Evolutionary conservation across 2,329 filamentous ascomycete species (phyloP), one percentile per base, ranked within the genome.

Genomic region (Fusarium cyanostomum): DNA sequence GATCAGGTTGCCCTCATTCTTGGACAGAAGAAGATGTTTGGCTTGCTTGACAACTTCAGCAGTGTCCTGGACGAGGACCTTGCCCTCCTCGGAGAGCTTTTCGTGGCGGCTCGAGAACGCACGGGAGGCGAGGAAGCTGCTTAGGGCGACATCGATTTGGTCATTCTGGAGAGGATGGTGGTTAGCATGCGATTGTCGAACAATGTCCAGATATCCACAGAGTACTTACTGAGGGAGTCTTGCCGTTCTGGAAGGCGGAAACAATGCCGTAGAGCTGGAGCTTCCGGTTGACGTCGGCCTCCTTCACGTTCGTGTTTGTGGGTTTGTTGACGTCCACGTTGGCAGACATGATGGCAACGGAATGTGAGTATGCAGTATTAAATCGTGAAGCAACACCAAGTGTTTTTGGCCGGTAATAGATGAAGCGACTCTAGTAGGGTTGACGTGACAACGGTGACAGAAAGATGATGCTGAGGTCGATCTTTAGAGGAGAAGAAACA

Each of bases 261-360:
- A 89, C 86, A 77, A 98, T 97, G 73, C 94, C 95, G 73, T 96
- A 99, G 33, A 98, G 80, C 79, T 97, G 94, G 48, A 99, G 88
- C 83, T 99, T 99, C 75, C 89, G 87, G 79, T 95, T 95, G 79
- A 98, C 89, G 76, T 97, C 89, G 68, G 85, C 85, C 81, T 96
- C 92, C 84, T 94, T 94, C 76, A 86, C 78, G 81, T 90, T 89
- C 60, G 84, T 72, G 77, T 95, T 85, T 62, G 86, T 89, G 28
- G 92, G 92, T 70, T 84, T 86, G 78, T 95, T 94, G 73, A 94
- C 90, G 65, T 77, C 77, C 66, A 69, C 71, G 64, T 76, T 78
- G 69, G 70, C 69, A 48, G 78, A 66, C 77, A 79, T 79, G 69
- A 42, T 71, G 69, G 56, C 59, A 45, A 57, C 34, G 34, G 51